These are phyloP conservation scores for Exobasidium cylindrosporum DNA, from an alignment of 1,284 basidiomycete species.

Conservation along the genomic window DNA sequence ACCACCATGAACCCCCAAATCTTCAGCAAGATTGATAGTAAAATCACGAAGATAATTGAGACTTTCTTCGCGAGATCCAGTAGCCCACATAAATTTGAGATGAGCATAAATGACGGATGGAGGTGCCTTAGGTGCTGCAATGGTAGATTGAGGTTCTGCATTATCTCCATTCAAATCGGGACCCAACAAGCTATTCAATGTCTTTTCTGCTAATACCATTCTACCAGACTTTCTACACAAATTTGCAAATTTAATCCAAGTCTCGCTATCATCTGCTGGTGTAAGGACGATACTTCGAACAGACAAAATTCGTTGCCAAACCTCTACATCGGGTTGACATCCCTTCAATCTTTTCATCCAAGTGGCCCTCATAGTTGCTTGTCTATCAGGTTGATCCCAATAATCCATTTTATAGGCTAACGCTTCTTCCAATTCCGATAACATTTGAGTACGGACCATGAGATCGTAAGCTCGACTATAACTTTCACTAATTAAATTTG, in stretches of 20 bases:
- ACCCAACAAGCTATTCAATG: slow-evolving; percentile 66
- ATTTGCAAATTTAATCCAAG: slow-evolving; percentile 95
- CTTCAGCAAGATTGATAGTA: slow-evolving; percentile 67
- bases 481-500: slow-evolving; percentile 87
- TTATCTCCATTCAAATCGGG: slow-evolving; percentile 34
- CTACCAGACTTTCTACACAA: slow-evolving; percentile 80
- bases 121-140: slow-evolving; percentile 60
- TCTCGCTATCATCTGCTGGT: slow-evolving; percentile 89
- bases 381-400: slow-evolving; percentile 76
- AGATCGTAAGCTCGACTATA: slow-evolving; percentile 92
- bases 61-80: slow-evolving; percentile 73
- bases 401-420: slow-evolving; percentile 76
- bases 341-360: slow-evolving; percentile 71
- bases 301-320: slow-evolving; percentile 97
- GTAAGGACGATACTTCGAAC: slow-evolving; percentile 89
- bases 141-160: slow-evolving; percentile 16
- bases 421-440: slow-evolving; percentile 97
- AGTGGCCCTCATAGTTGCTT: slow-evolving; percentile 51
- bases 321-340: slow-evolving; percentile 96
- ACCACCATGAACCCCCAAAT: slow-evolving; percentile 64
- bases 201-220: slow-evolving; percentile 90
- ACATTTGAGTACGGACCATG: slow-evolving; percentile 96
- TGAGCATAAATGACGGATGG: slow-evolving; percentile 97
- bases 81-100: slow-evolving; percentile 95
- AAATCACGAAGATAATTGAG: slow-evolving; percentile 84